Evolutionary conservation across 257 asterid species (phyloP).

Genomic region (Capsicum chinense): DNA sequence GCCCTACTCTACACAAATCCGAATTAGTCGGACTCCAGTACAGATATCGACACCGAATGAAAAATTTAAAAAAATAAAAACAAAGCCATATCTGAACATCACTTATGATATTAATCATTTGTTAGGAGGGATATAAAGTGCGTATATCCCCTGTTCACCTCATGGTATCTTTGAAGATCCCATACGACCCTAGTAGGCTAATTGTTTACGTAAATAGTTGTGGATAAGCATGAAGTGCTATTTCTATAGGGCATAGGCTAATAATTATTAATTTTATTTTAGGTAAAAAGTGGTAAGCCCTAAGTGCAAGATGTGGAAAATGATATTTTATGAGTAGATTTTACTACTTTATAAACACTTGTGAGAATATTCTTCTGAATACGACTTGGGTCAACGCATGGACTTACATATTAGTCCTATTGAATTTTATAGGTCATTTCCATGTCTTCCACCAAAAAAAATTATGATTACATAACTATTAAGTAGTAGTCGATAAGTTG

Average conservation of each 20-base stretch:
- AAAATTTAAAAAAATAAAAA: too few species aligned
- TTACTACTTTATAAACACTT: background rate
- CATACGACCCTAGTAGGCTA: too few species aligned
- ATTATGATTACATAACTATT: background rate
- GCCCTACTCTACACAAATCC: too few species aligned
- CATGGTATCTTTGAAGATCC: too few species aligned
- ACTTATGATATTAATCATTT: too few species aligned
- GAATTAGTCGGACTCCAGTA: too few species aligned
- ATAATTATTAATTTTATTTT: background rate
- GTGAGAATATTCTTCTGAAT: background rate
- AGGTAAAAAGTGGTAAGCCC: background rate
- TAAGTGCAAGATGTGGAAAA: background rate
- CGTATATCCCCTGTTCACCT: too few species aligned
- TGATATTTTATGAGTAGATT: too few species aligned
- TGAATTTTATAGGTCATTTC: background rate
- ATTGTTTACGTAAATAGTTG: background rate
- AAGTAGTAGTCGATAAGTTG: background rate
- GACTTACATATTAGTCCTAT: background rate
- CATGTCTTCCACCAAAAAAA: background rate
- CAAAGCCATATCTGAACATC: too few species aligned
- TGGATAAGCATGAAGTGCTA: background rate
- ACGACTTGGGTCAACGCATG: background rate
- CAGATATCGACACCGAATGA: too few species aligned
- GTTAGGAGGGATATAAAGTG: too few species aligned
- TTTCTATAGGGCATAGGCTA: background rate